A percentile compares a stretch with the other conserved stretches of the same genome.
These are phyloP conservation scores for Penicillium canescens DNA, from an alignment of 495 filamentous ascomycete genomes.

Conservation along the genomic window DNA sequence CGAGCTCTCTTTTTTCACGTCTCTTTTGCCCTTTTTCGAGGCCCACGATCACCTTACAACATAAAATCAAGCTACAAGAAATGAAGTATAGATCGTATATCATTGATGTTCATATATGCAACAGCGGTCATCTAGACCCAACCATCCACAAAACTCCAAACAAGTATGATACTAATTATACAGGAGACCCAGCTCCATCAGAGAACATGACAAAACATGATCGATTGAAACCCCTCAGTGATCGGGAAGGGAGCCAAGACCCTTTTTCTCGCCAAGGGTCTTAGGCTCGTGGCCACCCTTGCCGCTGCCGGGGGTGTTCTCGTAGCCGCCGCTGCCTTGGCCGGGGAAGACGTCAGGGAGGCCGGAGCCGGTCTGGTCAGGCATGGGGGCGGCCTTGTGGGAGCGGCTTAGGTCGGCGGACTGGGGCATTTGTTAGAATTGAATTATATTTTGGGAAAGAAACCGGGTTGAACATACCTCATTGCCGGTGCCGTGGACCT, in stretches of 20 bases:
- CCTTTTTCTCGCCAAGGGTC: constrained; percentile 40
- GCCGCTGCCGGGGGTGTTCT: constrained; percentile 27
- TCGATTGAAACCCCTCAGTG: background rate
- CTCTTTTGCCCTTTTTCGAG: no score
- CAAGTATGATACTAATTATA: no score
- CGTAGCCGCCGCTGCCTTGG: constrained; percentile 19
- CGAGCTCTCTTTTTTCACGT: no score
- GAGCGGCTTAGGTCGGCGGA: constrained; percentile 41
- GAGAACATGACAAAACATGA: background rate
- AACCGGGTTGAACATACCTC: constrained; percentile 27
- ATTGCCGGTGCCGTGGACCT: constrained; percentile 40
- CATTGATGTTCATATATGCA: no score
- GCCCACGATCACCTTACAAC: no score
- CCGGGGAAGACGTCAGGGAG: constrained; percentile 31
- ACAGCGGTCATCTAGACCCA: no score
- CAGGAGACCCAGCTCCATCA: no score
- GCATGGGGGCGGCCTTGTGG: constrained; percentile 44
- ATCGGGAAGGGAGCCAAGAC: constrained; percentile 25
- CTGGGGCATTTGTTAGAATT: constrained; percentile 13
- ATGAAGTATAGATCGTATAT: no score
- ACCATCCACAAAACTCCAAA: no score
- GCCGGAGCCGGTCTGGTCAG: constrained; percentile 34
- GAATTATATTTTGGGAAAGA: background rate
- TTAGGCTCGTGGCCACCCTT: constrained; percentile 48
- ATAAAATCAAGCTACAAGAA: no score